Evolutionary conservation across 1,284 basidiomycete species (phyloP).

Genomic region (Ceraceosorus guamensis): DNA sequence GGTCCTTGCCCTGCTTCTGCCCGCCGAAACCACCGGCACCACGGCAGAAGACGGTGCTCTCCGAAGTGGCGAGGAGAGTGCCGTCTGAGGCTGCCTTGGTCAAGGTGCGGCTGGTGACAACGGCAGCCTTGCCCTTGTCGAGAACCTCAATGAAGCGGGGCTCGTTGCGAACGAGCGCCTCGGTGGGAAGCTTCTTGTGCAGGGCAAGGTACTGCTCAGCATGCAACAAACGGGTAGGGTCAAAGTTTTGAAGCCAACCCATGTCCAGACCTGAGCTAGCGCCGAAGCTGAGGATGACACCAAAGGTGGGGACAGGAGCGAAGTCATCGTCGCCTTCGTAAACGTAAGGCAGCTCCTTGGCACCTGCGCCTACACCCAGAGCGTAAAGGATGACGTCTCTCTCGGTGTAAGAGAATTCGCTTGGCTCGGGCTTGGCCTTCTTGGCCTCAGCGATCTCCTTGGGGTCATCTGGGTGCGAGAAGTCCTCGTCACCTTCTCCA

Average conservation of each 20-base stretch:
- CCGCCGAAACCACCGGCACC: constrained; percentile 93
- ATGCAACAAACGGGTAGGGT: constrained; percentile 89
- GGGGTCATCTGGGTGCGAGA: constrained; percentile 75
- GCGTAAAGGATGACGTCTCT: constrained; percentile 93
- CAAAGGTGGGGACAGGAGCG: constrained; percentile 80
- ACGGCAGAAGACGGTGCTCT: constrained; percentile 85
- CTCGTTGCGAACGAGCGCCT: constrained; percentile 73
- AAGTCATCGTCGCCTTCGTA: constrained; percentile 87
- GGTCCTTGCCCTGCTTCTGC: constrained; percentile 75
- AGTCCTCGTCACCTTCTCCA: constrained; percentile 47
- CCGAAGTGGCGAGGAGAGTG: constrained; percentile 81
- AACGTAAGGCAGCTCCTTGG: constrained; percentile 81
- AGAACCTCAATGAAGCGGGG: constrained; percentile 67
- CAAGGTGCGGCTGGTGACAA: constrained; percentile 25
- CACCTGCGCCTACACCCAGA: constrained; percentile 88
- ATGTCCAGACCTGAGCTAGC: constrained; percentile 51
- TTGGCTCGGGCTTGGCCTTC: constrained; percentile 51
- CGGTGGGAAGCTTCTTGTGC: constrained; percentile 60
- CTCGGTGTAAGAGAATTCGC: constrained; percentile 62
- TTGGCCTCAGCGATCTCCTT: constrained; percentile 77
- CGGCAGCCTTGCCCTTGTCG: constrained; percentile 53
- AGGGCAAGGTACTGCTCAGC: constrained; percentile 80
- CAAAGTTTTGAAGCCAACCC: constrained; percentile 89
- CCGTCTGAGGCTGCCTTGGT: constrained; percentile 55
- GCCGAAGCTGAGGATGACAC: constrained; percentile 84